Percentiles rank a stretch among this genome's conserved stretches.
These are phyloP conservation scores for Gastrodia elata DNA, from an alignment of 106 monocot genomes.

Conservation along the genomic window DNA sequence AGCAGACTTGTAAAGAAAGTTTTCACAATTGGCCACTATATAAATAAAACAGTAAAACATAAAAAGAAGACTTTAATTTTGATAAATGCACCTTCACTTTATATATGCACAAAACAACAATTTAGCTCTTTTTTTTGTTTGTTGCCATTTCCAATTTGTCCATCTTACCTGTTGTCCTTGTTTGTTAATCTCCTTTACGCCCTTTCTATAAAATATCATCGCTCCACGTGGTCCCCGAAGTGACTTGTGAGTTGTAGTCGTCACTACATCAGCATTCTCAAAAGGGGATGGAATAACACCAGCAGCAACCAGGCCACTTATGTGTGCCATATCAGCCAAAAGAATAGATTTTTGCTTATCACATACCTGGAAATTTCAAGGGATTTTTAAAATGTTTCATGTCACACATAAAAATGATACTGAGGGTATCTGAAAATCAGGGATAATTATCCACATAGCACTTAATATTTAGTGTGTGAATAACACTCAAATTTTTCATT, in stretches of 20 bases:
- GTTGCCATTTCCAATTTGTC: not conserved
- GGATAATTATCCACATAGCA: too few species aligned
- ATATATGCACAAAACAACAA: too few species aligned
- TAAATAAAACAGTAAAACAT: too few species aligned
- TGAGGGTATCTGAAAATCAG: not conserved
- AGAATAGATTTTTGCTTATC: constrained; percentile 94
- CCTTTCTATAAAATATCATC: constrained; percentile 96
- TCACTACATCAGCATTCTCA: constrained; percentile 94
- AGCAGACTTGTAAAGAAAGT: too few species aligned
- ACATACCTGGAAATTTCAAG: constrained; percentile 51
- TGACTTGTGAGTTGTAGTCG: constrained; percentile 98
- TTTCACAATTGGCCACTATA: too few species aligned
- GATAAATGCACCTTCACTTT: too few species aligned
- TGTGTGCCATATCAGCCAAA: constrained; percentile 98
- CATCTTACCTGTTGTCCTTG: constrained; percentile 70
- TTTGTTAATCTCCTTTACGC: constrained; percentile 85
- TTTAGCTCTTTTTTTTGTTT: not conserved
- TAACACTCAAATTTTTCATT: too few species aligned
- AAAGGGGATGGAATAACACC: constrained; percentile 95
- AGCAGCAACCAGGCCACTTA: constrained; percentile 97
- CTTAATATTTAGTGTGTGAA: too few species aligned
- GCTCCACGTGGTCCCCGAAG: constrained; percentile 98
- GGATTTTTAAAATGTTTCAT: not conserved
- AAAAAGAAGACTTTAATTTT: too few species aligned
- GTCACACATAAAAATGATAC: not conserved